Evolutionary conservation across 2,329 filamentous ascomycete species (phyloP).

Genomic region (Triangularia setosa): DNA sequence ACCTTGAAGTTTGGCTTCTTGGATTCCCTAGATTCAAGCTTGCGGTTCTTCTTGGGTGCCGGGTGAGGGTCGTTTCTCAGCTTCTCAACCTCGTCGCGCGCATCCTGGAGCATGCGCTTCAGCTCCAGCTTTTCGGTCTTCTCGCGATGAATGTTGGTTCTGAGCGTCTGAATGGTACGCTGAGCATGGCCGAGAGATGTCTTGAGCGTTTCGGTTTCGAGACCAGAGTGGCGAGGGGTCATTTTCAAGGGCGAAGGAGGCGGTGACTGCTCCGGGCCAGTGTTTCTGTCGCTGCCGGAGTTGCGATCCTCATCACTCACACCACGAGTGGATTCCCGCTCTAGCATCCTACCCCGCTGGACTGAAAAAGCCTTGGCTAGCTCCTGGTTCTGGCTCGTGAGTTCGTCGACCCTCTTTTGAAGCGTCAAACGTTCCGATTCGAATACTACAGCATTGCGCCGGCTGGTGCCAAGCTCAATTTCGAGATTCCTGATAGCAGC

Average conservation of each 20-base stretch:
- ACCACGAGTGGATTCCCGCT: slow-evolving; percentile 58
- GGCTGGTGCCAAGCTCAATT: slow-evolving; percentile 78
- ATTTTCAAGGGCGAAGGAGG: slow-evolving; percentile 87
- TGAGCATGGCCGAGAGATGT: slow-evolving; percentile 93
- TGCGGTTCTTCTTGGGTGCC: slow-evolving; percentile 58
- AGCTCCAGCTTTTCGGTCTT: slow-evolving; percentile 98
- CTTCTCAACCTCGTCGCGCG: slow-evolving; percentile 84
- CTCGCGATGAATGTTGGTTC: slow-evolving; percentile 91
- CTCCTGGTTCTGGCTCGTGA: slow-evolving; percentile 86
- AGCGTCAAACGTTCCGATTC: slow-evolving; percentile 76
- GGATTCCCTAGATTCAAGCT: slow-evolving; percentile 61
- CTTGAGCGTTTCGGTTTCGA: slow-evolving; percentile 95
- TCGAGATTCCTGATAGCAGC: slow-evolving; percentile 78
- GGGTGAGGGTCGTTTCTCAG: slow-evolving; percentile 51
- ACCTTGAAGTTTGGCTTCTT: slow-evolving; percentile 64
- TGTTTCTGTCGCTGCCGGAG: slow-evolving; percentile 63
- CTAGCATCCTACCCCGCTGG: slow-evolving; percentile 62
- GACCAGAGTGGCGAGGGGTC: slow-evolving; percentile 81
- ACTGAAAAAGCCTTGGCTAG: slow-evolving; percentile 78
- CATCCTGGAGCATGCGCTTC: slow-evolving; percentile 90
- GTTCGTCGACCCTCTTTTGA: slow-evolving; percentile 81
- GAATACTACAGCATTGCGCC: slow-evolving; percentile 71
- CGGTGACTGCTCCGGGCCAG: slow-evolving; percentile 78
- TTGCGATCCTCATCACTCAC: slow-evolving; percentile 61
- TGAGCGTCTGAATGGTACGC: slow-evolving; percentile 91